Percentiles rank a stretch among this genome's conserved stretches.
These are phyloP conservation scores for Tetracentron sinense DNA, from an alignment of 164 flowering plant genomes.

Conservation along the genomic window DNA sequence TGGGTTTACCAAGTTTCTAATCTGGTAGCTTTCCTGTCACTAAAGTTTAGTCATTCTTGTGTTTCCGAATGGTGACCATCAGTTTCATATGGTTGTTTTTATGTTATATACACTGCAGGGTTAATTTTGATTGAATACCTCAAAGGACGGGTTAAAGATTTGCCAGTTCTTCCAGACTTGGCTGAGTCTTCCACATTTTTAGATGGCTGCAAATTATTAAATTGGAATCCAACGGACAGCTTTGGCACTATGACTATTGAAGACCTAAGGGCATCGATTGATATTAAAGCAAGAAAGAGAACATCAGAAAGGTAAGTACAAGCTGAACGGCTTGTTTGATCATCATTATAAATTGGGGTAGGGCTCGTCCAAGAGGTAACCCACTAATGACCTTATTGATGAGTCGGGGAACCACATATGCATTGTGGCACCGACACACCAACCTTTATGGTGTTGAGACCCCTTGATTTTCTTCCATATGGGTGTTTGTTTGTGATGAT, in stretches of 20 bases:
- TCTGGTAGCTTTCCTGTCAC: too few species aligned
- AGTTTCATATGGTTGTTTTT: background rate
- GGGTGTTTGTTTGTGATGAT: too few species aligned
- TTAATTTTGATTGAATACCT: conserved; percentile 36
- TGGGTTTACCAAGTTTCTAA: too few species aligned
- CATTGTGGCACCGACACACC: background rate
- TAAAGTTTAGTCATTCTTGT: too few species aligned
- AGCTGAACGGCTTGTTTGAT: background rate
- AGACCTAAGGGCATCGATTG: conserved; percentile 29
- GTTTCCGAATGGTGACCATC: too few species aligned
- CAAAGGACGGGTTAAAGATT: conserved; percentile 25
- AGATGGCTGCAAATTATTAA: conserved; percentile 32
- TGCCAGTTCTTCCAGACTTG: conserved; percentile 15
- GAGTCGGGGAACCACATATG: background rate
- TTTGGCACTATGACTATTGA: conserved; percentile 17
- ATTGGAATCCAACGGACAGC: conserved; percentile 11
- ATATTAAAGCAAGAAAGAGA: conserved; percentile 23
- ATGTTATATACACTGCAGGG: conserved; percentile 33
- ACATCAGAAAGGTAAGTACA: conserved; percentile 25
- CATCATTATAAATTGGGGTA: background rate
- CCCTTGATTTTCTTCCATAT: too few species aligned
- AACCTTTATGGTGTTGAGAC: too few species aligned
- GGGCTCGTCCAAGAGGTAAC: background rate
- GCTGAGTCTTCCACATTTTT: conserved; percentile 9
- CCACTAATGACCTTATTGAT: background rate